Conservation (phyloP, 805 yeast genomes). For the Starmerella lactis-condensi region DNA sequence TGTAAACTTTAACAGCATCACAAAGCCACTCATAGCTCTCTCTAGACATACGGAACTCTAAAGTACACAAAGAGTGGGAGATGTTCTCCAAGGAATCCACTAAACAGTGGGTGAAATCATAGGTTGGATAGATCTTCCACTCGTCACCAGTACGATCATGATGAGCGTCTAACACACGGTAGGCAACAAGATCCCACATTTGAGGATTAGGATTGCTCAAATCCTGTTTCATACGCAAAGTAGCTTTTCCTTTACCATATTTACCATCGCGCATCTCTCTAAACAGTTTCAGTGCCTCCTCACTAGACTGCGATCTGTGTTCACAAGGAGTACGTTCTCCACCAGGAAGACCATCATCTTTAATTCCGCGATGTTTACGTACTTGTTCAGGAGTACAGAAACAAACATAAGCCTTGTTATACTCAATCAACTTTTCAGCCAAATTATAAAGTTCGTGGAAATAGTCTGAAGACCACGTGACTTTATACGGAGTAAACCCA, state of each 20-base stretch:
- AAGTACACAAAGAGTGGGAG: slow-evolving; percentile 87
- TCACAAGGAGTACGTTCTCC: slow-evolving; percentile 75
- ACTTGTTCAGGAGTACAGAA: slow-evolving; percentile 86
- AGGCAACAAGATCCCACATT: slow-evolving; percentile 99
- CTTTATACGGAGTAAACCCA: slow-evolving; percentile 83
- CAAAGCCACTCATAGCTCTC: slow-evolving; percentile 98
- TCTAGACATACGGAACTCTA: slow-evolving; percentile 80
- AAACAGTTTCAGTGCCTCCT: slow-evolving; percentile 61
- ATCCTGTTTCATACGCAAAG: slow-evolving; percentile 93
- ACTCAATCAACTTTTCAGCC: slow-evolving; percentile 61
- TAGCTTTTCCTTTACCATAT: slow-evolving; percentile 80
- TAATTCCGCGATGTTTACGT: slow-evolving; percentile 74
- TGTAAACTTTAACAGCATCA: slow-evolving; percentile 80
- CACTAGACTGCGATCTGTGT: slow-evolving; percentile 52
- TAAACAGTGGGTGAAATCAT: slow-evolving; percentile 96
- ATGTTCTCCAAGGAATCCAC: slow-evolving; percentile 95
- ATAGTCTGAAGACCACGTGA: slow-evolving; percentile 91
- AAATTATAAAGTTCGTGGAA: slow-evolving; percentile 74
- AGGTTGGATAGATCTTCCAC: slow-evolving; percentile 97
- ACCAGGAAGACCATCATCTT: slow-evolving; percentile 81
- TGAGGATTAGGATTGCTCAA: slow-evolving; percentile 81
- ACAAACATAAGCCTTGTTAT: slow-evolving; percentile 74
- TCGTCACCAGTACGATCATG: slow-evolving; percentile 94
- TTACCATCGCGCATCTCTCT: slow-evolving; percentile 82
- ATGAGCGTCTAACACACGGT: slow-evolving; percentile 76